A percentile compares a stretch with the other conserved stretches of the same genome.
phyloP scores from a whole-genome alignment of 345 rosid species.

The Eucalyptus polyanthemos region DNA sequence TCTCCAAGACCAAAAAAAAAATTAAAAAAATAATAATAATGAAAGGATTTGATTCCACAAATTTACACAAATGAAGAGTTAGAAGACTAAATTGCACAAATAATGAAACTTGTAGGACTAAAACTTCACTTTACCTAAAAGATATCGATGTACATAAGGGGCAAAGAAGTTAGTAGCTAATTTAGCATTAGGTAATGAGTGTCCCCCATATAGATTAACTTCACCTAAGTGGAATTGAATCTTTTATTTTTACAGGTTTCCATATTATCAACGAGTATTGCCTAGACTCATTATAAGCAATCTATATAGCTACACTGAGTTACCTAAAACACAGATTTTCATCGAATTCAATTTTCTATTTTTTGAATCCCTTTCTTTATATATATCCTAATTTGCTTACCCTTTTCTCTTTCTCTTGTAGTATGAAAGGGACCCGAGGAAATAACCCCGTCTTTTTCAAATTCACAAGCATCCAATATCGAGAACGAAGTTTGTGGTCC shows the following conservation, averaged over 20 bases:
- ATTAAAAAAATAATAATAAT: too few species aligned
- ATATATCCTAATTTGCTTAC: background rate
- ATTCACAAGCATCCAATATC: background rate
- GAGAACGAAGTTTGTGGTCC: background rate
- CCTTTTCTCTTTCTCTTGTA: background rate
- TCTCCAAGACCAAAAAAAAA: too few species aligned
- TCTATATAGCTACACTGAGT: background rate
- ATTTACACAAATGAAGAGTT: too few species aligned
- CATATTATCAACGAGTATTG: background rate
- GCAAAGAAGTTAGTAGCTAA: too few species aligned
- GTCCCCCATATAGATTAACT: background rate
- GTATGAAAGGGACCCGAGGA: background rate
- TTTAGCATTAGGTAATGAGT: too few species aligned
- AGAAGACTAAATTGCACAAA: too few species aligned
- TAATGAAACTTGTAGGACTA: too few species aligned
- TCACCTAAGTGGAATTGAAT: background rate
- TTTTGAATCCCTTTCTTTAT: background rate
- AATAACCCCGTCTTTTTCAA: background rate
- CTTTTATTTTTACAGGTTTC: background rate
- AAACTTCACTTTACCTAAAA: too few species aligned
- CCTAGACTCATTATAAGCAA: background rate
- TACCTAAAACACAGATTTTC: background rate
- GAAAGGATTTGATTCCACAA: too few species aligned
- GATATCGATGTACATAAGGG: too few species aligned
- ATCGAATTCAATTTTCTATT: background rate